A percentile compares a stretch with the other conserved stretches of the same genome.
These are phyloP conservation scores for Cladosporium sp. DNA, from an alignment of 2,329 filamentous ascomycete genomes.

Conservation along the genomic window DNA sequence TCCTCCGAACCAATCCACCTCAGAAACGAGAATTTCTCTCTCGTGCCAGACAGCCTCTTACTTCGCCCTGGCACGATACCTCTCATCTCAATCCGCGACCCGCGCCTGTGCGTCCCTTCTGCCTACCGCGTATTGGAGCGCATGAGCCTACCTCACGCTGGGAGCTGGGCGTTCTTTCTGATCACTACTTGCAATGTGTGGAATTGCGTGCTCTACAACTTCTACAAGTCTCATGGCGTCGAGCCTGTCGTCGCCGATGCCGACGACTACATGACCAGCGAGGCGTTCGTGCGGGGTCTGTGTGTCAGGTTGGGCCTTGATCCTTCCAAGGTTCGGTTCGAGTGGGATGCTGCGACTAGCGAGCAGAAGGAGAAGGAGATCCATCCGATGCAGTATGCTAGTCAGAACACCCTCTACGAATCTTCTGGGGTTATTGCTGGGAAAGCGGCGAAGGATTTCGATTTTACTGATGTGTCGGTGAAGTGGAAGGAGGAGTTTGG, in stretches of 20 bases:
- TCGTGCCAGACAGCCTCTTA: slow-evolving; percentile 42
- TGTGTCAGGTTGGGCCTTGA: slow-evolving; percentile 39
- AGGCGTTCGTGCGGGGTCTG: slow-evolving; percentile 36
- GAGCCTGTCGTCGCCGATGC: slow-evolving; percentile 42
- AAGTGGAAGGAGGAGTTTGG: slow-evolving; percentile 42
- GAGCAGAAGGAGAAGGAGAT: slow-evolving; percentile 15
- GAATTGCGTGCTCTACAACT: slow-evolving; percentile 42
- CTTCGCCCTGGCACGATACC: slow-evolving; percentile 32
- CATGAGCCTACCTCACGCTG: slow-evolving; percentile 22
- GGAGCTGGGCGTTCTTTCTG: slow-evolving; percentile 24
- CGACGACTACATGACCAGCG: slow-evolving; percentile 42
- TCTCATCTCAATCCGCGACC: slow-evolving; percentile 34
- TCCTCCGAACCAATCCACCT: not conserved
- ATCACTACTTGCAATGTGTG: slow-evolving; percentile 37
- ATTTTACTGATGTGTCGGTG: slow-evolving; percentile 36
- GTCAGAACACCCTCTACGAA: slow-evolving; percentile 36
- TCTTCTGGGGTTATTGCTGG: slow-evolving; percentile 41
- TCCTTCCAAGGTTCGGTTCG: slow-evolving; percentile 34
- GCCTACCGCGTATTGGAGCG: slow-evolving; percentile 34
- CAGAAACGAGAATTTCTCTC: slow-evolving; percentile 29
- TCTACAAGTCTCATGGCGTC: slow-evolving; percentile 31
- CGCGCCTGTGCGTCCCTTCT: slow-evolving; percentile 44
- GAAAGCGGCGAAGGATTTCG: slow-evolving; percentile 36
- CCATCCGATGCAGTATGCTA: slow-evolving; percentile 24
- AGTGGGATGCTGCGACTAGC: slow-evolving; percentile 34